These are phyloP conservation scores for Apium graveolens DNA, from an alignment of 129 eudicot genomes.

Conservation along the genomic window DNA sequence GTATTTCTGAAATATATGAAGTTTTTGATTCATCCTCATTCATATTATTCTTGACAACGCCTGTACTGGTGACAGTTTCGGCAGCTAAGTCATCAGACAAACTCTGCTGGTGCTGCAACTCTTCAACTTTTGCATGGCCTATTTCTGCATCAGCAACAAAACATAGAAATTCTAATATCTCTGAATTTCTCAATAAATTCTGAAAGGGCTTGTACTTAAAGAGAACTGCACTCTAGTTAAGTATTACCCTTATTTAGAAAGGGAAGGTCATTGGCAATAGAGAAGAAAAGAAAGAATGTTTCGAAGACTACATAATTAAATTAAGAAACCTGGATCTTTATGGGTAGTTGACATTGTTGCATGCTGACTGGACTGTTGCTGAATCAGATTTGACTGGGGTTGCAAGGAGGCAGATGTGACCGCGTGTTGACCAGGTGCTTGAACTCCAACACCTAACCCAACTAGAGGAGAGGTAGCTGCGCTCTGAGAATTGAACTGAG, in stretches of 20 bases:
- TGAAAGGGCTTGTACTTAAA: background rate
- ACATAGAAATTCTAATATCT: background rate
- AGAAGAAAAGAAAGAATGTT: background rate
- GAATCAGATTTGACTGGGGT: constrained; percentile 55
- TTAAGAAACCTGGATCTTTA: constrained; percentile 61
- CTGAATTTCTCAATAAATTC: background rate
- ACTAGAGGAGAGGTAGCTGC: constrained; percentile 49
- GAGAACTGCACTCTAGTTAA: background rate
- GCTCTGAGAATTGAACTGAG: constrained; percentile 89
- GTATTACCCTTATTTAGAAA: background rate
- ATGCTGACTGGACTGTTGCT: constrained; percentile 62
- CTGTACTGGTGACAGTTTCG: constrained; percentile 40
- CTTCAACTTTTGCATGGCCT: constrained; percentile 59
- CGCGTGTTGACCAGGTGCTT: constrained; percentile 44
- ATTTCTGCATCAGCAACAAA: constrained; percentile 36
- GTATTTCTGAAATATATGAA: constrained; percentile 52
- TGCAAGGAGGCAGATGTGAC: constrained; percentile 45
- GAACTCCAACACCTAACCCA: constrained; percentile 68
- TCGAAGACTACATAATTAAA: background rate
- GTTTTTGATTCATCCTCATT: constrained; percentile 73
- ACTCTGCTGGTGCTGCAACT: constrained; percentile 56
- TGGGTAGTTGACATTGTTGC: constrained; percentile 38
- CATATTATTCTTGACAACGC: constrained; percentile 46
- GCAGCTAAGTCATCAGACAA: constrained; percentile 48
- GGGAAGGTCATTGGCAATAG: background rate